Evolutionary conservation across 2,329 filamentous ascomycete species (phyloP).

Genomic region (Fusarium irregulare): DNA sequence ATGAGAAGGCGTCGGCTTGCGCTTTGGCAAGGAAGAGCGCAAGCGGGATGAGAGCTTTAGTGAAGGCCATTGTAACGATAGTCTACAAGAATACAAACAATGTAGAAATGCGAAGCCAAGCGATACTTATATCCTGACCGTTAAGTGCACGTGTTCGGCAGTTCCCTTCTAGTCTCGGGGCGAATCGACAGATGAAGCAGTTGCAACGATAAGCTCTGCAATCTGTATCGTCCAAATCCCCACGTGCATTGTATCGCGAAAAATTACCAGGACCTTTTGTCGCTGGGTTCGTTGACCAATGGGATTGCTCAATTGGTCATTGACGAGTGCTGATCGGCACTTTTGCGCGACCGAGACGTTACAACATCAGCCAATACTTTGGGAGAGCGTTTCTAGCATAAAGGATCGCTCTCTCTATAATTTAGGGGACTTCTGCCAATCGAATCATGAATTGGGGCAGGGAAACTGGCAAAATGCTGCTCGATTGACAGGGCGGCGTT

Average conservation of each 20-base stretch:
- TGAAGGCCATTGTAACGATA: conserved; percentile 12
- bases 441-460: no score
- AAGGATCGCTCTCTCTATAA: neutral
- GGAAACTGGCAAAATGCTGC: neutral
- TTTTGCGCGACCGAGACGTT: conserved; percentile 16
- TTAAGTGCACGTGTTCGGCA: conserved; percentile 6
- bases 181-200: conserved; percentile 34
- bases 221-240: conserved; percentile 27
- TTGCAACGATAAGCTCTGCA: conserved; percentile 30
- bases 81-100: no score
- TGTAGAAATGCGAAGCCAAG: neutral
- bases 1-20: conserved; percentile 22
- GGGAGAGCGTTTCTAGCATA: neutral
- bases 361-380: neutral
- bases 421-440: neutral
- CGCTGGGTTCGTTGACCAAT: conserved; percentile 33
- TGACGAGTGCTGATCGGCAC: conserved; percentile 26
- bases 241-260: conserved; percentile 33
- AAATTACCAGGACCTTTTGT: conserved; percentile 36
- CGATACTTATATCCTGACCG: conserved; percentile 10
- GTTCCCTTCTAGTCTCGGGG: neutral
- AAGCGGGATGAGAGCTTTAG: conserved; percentile 23
- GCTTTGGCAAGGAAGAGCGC: conserved; percentile 12
- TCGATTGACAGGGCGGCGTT: neutral
- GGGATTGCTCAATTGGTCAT: neutral